Evolutionary conservation across 2,329 filamentous ascomycete genomes (phyloP), one percentile per base, ranked within the genome.

Genomic region (Neobulgaria alba): DNA sequence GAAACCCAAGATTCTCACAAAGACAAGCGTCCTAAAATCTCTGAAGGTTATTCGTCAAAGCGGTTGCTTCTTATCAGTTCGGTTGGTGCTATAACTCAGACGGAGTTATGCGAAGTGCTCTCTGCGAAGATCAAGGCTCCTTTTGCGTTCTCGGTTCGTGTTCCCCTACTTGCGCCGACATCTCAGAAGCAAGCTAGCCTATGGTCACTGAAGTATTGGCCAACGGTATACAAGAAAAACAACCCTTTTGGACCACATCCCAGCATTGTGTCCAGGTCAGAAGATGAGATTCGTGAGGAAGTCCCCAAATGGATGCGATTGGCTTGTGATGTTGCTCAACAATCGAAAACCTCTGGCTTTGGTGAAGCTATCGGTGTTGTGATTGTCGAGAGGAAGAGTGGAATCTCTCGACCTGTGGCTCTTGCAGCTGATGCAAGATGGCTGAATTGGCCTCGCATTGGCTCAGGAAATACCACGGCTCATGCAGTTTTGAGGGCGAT

Each of bases 221-320:
- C 86, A 10, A 83, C 81, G 1, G 77, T 89, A 36, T 93, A 92
- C 64, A 82, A 85, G 49, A 88, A 88, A 66, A 89, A 83, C 51
- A 92, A 92, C 57, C 85, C 85, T 2, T 84, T 89, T 44, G 86
- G 86, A 3, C 85, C 86, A 14, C 86, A 93, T 57, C 85, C 85
- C 46, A 77, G 79, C 55, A 75, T 84, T 57, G 77, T 90, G 41
- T 68, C 74, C 31, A 77, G 82, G 44, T 78, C 81, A 19, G 80
- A 82, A 29, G 73, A 79, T 10, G 79, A 85, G 45, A 75, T 93
- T 38, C 70, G 72, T 42, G 64, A 71, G 33, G 74, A 83, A 48
- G 76, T 77, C 1, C 71, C 72, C 3, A 62, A 73, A 41, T 90
- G 76, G 74, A 81, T 84, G 71, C 72, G 66, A 38, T 63, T 88